phyloP scores from a whole-genome alignment of 2,329 filamentous ascomycete genomes.

The Tolypocladium paradoxum region DNA sequence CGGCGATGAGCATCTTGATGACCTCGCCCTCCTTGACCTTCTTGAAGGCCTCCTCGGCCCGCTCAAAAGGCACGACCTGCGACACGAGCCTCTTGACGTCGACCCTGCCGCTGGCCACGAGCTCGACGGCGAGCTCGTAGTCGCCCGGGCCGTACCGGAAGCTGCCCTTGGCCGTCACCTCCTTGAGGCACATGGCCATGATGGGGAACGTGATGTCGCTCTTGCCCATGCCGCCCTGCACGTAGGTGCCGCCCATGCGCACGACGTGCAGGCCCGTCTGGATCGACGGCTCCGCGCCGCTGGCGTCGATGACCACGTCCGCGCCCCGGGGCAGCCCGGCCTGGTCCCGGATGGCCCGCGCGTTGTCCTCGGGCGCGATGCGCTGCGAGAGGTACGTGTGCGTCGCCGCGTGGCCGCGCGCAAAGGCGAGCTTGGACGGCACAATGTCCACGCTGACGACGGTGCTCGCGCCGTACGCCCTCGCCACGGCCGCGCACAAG shows the following conservation, averaged over 20 bases:
- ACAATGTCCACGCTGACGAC: slow-evolving; percentile 87
- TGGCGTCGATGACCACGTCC: slow-evolving; percentile 72
- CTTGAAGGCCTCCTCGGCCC: slow-evolving; percentile 78
- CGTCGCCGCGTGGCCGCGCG: slow-evolving; percentile 59
- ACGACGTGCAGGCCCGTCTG: slow-evolving; percentile 64
- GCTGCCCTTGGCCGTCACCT: slow-evolving; percentile 74
- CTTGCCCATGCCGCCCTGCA: slow-evolving; percentile 86
- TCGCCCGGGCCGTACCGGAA: slow-evolving; percentile 87
- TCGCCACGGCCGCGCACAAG: slow-evolving; percentile 76
- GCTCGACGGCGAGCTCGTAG: slow-evolving; percentile 71
- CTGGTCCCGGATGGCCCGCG: slow-evolving; percentile 51
- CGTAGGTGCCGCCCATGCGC: slow-evolving; percentile 61
- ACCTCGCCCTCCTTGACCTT: slow-evolving; percentile 77
- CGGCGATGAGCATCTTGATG: slow-evolving; percentile 58
- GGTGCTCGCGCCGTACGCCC: slow-evolving; percentile 73
- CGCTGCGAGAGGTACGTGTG: slow-evolving; percentile 57
- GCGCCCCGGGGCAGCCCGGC: slow-evolving; percentile 56
- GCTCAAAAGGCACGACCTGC: slow-evolving; percentile 62
- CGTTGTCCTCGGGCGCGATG: slow-evolving; percentile 60
- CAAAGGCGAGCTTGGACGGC: slow-evolving; percentile 67
- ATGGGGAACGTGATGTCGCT: slow-evolving; percentile 85
- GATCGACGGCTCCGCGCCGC: slow-evolving; percentile 67
- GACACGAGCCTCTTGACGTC: slow-evolving; percentile 77
- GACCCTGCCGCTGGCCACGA: slow-evolving; percentile 63
- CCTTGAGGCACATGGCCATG: slow-evolving; percentile 79